Evolutionary conservation across 257 asterid species (phyloP), one percentile per base, ranked within the genome.

Genomic region (Nicotiana paniculata): DNA sequence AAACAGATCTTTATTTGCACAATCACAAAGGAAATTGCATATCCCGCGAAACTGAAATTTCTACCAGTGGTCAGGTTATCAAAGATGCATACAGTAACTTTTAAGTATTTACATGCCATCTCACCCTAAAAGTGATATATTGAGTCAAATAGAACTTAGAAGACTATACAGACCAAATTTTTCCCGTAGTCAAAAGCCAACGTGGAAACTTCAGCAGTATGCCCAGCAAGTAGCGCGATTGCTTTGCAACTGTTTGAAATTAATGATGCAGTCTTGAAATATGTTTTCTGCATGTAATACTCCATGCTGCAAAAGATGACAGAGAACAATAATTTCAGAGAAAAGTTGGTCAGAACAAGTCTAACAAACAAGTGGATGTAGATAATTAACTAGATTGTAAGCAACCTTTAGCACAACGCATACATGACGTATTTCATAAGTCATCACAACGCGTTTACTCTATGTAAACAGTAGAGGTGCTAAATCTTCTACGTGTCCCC

Each of bases 171-270:
- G 32, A 94, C 99, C 99, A 96, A 87, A 85, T 96, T 94, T 88
- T 93, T 94, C 74, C 98, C 98, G 59, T 96, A 96, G 64, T 96
- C 98, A 87, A 88, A 96, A 66, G 99, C 99, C 90, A 96, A 70
- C 51, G 72, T 81, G 55, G 99, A 94, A 86, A 94, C 97, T 85
- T 96, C 97, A 46, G 98, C 80, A 74, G 97, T 89, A 85, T 96
- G 98, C 32, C 99, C 99, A 70, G 97, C 97, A 86, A 96, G 97
- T 83, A 96, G 93, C 61, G 98, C 95, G 79, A 94, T 89, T 8
- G 99, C 91, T 86, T 96, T 92, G 89, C 97, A 93, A 86, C 99
- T 96, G 88, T 93, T 96, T 84, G 98, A 94, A 89, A 96, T 93
- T 89, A 96, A 82, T 37, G 99, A 96, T 39, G 97, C 98, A 51